A percentile compares a stretch with the other conserved stretches of the same genome.
Evolutionary conservation across 73 alveolate species (phyloP).

Genomic region (Effrenium voratum): DNA sequence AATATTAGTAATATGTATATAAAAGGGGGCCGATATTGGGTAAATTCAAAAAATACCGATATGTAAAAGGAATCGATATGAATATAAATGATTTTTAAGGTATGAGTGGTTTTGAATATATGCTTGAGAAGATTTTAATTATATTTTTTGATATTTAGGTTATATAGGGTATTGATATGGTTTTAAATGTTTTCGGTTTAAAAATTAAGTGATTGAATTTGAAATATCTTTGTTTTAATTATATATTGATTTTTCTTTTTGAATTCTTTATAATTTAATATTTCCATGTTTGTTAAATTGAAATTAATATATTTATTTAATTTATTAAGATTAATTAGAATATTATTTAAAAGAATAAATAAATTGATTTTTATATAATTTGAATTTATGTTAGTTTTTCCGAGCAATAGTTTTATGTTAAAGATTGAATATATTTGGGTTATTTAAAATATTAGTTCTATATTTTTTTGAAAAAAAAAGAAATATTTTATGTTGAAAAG

Average conservation of each 20-base stretch:
- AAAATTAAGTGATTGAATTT: background rate
- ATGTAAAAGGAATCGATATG: background rate
- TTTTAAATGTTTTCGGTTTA: background rate
- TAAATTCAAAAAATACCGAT: background rate
- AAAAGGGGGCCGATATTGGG: background rate
- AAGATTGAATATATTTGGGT: too few species aligned
- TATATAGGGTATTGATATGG: background rate
- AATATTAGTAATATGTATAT: background rate
- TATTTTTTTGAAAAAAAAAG: too few species aligned
- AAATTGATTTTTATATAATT: background rate
- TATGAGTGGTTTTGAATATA: background rate
- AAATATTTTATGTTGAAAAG: background rate
- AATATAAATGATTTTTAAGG: background rate
- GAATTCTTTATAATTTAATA: too few species aligned
- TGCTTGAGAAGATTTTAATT: too few species aligned
- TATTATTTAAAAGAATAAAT: too few species aligned
- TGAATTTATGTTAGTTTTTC: too few species aligned
- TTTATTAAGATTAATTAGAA: background rate
- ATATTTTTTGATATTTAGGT: background rate
- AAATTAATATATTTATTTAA: too few species aligned
- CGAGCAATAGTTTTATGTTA: too few species aligned
- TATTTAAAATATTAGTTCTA: too few species aligned
- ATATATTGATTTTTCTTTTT: background rate
- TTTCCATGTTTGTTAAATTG: background rate
- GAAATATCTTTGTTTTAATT: too few species aligned